Evolutionary conservation across 345 rosid genomes (phyloP).

Genomic region (Lumnitzera littorea): DNA sequence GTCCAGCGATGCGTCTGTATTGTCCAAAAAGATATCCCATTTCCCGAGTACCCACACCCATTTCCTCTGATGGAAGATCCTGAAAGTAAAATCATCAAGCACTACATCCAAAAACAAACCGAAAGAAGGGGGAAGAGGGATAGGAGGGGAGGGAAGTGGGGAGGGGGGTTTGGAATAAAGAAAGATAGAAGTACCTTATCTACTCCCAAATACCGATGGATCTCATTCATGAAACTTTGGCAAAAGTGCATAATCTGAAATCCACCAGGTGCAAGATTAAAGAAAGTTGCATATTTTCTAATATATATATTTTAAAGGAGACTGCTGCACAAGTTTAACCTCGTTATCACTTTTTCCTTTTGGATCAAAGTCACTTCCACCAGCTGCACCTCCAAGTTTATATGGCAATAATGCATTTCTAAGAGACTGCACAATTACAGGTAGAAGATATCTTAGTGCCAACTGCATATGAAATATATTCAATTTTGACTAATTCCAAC

Average conservation of each 20-base stretch:
- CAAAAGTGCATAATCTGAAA: slow-evolving; percentile 96
- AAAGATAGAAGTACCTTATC: slow-evolving; percentile 59
- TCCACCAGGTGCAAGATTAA: slow-evolving; percentile 23
- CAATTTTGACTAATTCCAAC: no score
- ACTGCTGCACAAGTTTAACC: slow-evolving; percentile 27
- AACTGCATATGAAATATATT: no score
- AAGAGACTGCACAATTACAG: slow-evolving; percentile 48
- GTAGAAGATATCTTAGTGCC: no score
- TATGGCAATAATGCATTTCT: slow-evolving; percentile 92
- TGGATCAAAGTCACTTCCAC: slow-evolving; percentile 99
- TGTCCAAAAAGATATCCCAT: slow-evolving; percentile 99
- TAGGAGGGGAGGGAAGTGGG: no score
- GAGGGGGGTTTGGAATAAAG: neutral
- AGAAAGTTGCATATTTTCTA: slow-evolving; percentile 18
- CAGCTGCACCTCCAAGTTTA: slow-evolving; percentile 98
- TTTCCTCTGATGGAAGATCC: slow-evolving; percentile 99
- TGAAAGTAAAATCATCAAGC: slow-evolving; percentile 18
- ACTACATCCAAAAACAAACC: neutral
- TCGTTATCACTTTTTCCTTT: slow-evolving; percentile 97
- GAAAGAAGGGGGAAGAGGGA: no score
- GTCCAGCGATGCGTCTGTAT: slow-evolving; percentile 88
- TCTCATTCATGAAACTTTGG: slow-evolving; percentile 98
- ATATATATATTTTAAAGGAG: neutral
- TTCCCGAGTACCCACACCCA: slow-evolving; percentile 97
- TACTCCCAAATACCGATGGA: slow-evolving; percentile 81